Conservation (phyloP, 768 basidiomycete genomes). For the Mycena kentingensis region DNA sequence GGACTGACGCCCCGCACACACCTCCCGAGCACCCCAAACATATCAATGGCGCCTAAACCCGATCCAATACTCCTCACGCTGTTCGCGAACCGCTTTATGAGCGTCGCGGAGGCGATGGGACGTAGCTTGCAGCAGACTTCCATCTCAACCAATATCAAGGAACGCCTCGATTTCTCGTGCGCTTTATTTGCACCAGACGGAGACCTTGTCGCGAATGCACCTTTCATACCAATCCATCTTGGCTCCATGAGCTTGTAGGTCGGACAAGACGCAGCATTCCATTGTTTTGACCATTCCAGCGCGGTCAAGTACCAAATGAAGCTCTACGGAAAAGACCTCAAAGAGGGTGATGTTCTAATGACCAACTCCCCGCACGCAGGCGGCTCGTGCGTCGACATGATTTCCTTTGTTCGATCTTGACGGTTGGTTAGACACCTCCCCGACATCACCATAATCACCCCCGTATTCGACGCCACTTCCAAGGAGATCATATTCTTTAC, state of each 20-base stretch:
- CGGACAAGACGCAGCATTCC: neutral
- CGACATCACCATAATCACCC: conserved; percentile 93
- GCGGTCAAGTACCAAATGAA: conserved; percentile 91
- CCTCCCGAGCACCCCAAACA: neutral
- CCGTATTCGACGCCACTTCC: conserved; percentile 71
- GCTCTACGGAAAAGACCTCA: conserved; percentile 64
- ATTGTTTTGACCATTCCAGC: conserved; percentile 36
- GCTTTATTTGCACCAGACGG: conserved; percentile 95
- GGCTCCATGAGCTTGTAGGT: conserved; percentile 91
- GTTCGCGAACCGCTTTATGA: conserved; percentile 97
- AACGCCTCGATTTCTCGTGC: conserved; percentile 92
- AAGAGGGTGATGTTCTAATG: conserved; percentile 92
- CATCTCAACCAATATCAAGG: conserved; percentile 94
- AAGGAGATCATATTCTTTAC: conserved; percentile 89
- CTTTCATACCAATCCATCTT: conserved; percentile 85
- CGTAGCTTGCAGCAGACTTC: conserved; percentile 87
- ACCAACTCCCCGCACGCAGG: conserved; percentile 89
- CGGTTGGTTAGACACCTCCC: conserved; percentile 53
- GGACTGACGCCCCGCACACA: neutral
- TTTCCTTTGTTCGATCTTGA: conserved; percentile 4
- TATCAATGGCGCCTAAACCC: conserved; percentile 42
- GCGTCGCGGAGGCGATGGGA: conserved; percentile 96
- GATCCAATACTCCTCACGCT: conserved; percentile 89
- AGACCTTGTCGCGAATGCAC: conserved; percentile 92
- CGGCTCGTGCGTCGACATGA: conserved; percentile 65